Conservation (phyloP, 176 grass and related monocot genomes). For the Musa troglodytarum region DNA sequence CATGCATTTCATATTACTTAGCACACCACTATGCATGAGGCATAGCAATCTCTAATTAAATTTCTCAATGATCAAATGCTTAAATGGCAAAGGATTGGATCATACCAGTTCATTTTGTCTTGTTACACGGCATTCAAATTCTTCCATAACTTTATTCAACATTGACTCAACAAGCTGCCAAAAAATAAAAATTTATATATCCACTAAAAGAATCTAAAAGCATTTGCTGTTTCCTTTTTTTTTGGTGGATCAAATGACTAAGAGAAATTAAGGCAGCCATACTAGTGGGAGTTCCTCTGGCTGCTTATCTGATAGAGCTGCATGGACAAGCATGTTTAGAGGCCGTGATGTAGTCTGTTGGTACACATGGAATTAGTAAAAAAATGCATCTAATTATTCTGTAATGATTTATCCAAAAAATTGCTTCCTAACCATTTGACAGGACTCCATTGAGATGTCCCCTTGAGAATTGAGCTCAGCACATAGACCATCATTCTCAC, state of each 20-base stretch:
- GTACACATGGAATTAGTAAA: slow-evolving; percentile 10
- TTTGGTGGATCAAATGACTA: neutral
- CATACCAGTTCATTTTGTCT: slow-evolving; percentile 69
- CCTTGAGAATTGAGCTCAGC: slow-evolving; percentile 43
- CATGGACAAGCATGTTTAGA: slow-evolving; percentile 76
- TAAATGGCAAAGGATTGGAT: slow-evolving; percentile 21
- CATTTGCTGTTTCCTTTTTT: neutral
- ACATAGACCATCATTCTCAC: slow-evolving; percentile 39
- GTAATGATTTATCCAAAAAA: neutral
- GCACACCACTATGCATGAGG: neutral
- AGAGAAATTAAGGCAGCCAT: slow-evolving; percentile 20
- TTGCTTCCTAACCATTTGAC: slow-evolving; percentile 55
- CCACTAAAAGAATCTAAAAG: neutral
- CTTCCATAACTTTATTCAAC: slow-evolving; percentile 75
- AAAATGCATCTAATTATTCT: slow-evolving; percentile 18
- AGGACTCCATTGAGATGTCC: slow-evolving; percentile 40
- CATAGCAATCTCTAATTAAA: neutral
- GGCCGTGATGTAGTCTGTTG: slow-evolving; percentile 61
- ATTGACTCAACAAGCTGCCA: slow-evolving; percentile 86
- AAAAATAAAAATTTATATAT: slow-evolving; percentile 19
- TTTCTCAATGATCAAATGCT: neutral
- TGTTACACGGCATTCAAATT: slow-evolving; percentile 63
- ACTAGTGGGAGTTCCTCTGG: slow-evolving; percentile 97
- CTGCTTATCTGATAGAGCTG: slow-evolving; percentile 75
- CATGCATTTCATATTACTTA: neutral